These are phyloP conservation scores for Talaromyces sp. DNA, from an alignment of 2,329 filamentous ascomycete genomes.

Conservation along the genomic window DNA sequence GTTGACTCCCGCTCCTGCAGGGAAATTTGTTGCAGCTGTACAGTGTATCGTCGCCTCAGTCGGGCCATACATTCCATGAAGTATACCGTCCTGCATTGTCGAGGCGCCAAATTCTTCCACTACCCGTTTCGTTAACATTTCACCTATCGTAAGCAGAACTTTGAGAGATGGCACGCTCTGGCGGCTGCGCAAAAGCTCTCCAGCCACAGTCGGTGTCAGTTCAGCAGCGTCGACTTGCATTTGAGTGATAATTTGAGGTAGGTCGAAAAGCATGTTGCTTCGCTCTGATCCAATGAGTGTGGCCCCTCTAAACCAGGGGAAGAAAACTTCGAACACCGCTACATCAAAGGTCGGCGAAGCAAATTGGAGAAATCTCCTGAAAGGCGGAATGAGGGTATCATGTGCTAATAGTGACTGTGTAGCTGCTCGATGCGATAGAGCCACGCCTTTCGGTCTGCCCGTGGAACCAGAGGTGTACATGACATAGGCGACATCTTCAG, in stretches of 20 bases:
- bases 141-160: slow-evolving; percentile 80
- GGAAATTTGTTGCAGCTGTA: slow-evolving; percentile 67
- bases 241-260: slow-evolving; percentile 63
- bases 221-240: slow-evolving; percentile 80
- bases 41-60: slow-evolving; percentile 92
- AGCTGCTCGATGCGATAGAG: slow-evolving; percentile 73
- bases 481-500: slow-evolving; percentile 67
- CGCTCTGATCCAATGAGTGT: slow-evolving; percentile 73
- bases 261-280: slow-evolving; percentile 68
- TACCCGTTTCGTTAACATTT: slow-evolving; percentile 81
- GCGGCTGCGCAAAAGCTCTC: slow-evolving; percentile 69
- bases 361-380: slow-evolving; percentile 83
- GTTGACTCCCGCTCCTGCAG: slow-evolving; percentile 56
- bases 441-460: slow-evolving; percentile 83
- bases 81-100: slow-evolving; percentile 56
- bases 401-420: slow-evolving; percentile 83
- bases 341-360: slow-evolving; percentile 92
- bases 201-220: slow-evolving; percentile 82
- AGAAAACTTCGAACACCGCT: slow-evolving; percentile 93
- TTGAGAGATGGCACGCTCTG: slow-evolving; percentile 65
- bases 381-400: slow-evolving; percentile 70
- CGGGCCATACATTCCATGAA: slow-evolving; percentile 93
- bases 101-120: slow-evolving; percentile 74
- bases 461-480: slow-evolving; percentile 95
- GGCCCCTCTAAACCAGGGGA: slow-evolving; percentile 70